A percentile compares a stretch with the other conserved stretches of the same genome.
phyloP scores from a whole-genome alignment of 805 yeast genomes.

The Blastobotrys attinorum region DNA sequence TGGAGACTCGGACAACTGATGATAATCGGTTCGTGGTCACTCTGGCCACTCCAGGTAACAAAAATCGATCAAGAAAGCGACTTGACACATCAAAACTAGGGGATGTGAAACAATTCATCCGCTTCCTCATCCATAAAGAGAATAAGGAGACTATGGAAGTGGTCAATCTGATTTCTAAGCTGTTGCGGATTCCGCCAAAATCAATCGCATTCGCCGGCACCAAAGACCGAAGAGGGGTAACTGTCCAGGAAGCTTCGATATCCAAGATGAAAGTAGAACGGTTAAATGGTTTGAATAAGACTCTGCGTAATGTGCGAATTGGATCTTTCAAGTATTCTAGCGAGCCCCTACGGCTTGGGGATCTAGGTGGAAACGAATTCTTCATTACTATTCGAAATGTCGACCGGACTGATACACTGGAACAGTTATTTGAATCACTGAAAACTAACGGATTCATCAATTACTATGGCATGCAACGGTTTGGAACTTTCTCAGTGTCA shows the following conservation, averaged over 20 bases:
- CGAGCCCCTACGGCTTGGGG: slow-evolving; percentile 64
- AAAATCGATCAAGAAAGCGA: slow-evolving; percentile 31
- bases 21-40: slow-evolving; percentile 59
- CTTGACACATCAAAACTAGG: slow-evolving; percentile 41
- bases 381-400: slow-evolving; percentile 77
- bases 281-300: slow-evolving; percentile 65
- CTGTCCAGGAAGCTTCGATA: slow-evolving; percentile 74
- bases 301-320: slow-evolving; percentile 65
- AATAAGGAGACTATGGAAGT: slow-evolving; percentile 98
- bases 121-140: slow-evolving; percentile 80
- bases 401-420: slow-evolving; percentile 33
- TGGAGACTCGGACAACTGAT: slow-evolving; percentile 74
- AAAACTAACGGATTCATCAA: slow-evolving; percentile 74
- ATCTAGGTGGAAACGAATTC: slow-evolving; percentile 82
- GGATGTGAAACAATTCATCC: slow-evolving; percentile 56
- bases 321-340: slow-evolving; percentile 73
- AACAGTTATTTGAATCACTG: slow-evolving; percentile 49
- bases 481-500: slow-evolving; percentile 91
- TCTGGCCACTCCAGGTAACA: slow-evolving; percentile 39
- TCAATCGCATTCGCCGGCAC: slow-evolving; percentile 84
- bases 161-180: slow-evolving; percentile 62
- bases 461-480: slow-evolving; percentile 97
- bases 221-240: slow-evolving; percentile 92
- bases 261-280: slow-evolving; percentile 54
- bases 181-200: slow-evolving; percentile 67